Evolutionary conservation across 257 asterid species (phyloP).

Genomic region (Mitragyna speciosa): DNA sequence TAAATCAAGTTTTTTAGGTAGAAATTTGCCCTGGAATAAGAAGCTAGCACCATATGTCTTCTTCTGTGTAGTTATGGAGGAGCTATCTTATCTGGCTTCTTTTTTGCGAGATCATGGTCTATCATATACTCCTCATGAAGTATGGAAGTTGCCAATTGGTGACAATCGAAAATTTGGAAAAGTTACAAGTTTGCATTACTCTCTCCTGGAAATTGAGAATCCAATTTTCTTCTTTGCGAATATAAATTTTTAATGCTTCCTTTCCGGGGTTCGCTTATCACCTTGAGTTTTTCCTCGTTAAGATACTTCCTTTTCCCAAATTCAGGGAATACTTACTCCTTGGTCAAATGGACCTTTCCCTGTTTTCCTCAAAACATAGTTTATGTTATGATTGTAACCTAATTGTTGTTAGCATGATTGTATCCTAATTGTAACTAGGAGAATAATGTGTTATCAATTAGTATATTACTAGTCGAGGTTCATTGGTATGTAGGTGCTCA

Average conservation of each 20-base stretch:
- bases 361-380: background rate
- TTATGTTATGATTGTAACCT: too few relatives aligned
- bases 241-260: background rate
- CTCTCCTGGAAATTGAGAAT: background rate
- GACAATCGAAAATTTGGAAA: background rate
- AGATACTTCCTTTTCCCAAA: background rate
- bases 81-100: background rate
- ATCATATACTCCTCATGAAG: background rate
- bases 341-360: background rate
- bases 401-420: too few relatives aligned
- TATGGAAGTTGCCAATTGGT: too few relatives aligned
- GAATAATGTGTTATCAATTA: too few relatives aligned
- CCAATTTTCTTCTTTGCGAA: background rate
- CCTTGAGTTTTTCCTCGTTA: background rate
- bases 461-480: too few relatives aligned
- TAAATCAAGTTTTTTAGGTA: background rate
- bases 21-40: background rate
- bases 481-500: too few relatives aligned
- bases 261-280: background rate
- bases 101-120: background rate
- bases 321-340: background rate
- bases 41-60: background rate
- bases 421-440: too few relatives aligned
- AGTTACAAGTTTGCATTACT: too few relatives aligned
- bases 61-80: background rate